Conservation (phyloP, 495 filamentous ascomycete genomes). For the Glarea lozoyensis region DNA sequence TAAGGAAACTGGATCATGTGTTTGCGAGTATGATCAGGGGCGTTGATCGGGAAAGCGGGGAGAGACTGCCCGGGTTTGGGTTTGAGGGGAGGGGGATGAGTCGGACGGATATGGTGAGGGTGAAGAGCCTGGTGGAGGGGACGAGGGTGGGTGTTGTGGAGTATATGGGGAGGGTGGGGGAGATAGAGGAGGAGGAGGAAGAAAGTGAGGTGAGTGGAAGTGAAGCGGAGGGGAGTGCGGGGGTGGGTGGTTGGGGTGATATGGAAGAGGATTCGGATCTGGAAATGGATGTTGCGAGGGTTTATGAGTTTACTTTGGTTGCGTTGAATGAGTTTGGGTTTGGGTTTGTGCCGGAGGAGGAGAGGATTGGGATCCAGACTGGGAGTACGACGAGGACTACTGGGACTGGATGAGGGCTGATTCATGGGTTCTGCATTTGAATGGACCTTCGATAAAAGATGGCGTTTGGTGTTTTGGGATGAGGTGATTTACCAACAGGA, state of each 20-base stretch:
- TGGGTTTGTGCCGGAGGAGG: too few species aligned
- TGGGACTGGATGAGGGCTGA: too few species aligned
- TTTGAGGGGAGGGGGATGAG: conserved; percentile 43
- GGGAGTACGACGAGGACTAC: too few species aligned
- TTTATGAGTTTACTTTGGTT: conserved; percentile 72
- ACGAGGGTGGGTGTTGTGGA: conserved; percentile 59
- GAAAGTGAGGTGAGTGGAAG: conserved; percentile 11
- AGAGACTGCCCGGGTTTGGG: conserved; percentile 57
- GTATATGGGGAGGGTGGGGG: conserved; percentile 37
- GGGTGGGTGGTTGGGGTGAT: conserved; percentile 26
- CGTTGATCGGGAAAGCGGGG: conserved; percentile 53
- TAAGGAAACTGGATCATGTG: conserved; percentile 69
- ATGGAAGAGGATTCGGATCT: conserved; percentile 29
- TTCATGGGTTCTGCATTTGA: too few species aligned
- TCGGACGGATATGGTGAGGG: conserved; percentile 73
- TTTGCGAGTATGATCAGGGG: conserved; percentile 66
- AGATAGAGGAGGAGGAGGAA: conserved; percentile 26
- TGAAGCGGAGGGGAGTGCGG: conserved; percentile 27
- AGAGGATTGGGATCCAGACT: too few species aligned
- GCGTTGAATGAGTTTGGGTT: conserved; percentile 42
- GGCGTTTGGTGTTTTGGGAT: too few species aligned
- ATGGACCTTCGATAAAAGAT: too few species aligned
- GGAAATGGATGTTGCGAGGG: conserved; percentile 65
- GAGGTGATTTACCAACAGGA: too few species aligned
- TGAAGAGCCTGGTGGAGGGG: conserved; percentile 65